These are phyloP conservation scores for Plasmodium yoelii DNA, from an alignment of 169 alveolate genomes.

Conservation along the genomic window DNA sequence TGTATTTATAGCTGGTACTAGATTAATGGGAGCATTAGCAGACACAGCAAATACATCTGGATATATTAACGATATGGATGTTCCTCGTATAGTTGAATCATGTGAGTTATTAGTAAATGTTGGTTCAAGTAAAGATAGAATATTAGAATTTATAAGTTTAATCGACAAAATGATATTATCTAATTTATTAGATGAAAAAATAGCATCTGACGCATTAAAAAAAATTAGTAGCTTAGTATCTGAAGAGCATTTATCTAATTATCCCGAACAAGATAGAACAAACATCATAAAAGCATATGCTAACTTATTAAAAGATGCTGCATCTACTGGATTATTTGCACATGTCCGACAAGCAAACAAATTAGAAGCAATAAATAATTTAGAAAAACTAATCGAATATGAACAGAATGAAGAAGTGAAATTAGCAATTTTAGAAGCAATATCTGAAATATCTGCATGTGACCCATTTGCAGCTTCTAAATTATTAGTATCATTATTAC, in stretches of 20 bases:
- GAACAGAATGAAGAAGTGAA: conserved; percentile 68
- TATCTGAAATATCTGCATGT: conserved; percentile 65
- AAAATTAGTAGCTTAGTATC: conserved; percentile 41
- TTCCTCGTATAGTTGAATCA: conserved; percentile 24
- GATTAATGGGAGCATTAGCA: conserved; percentile 46
- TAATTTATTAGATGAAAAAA: conserved; percentile 66
- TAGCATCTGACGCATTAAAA: conserved; percentile 59
- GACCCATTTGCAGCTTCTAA: conserved; percentile 75
- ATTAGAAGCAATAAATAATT: conserved; percentile 77
- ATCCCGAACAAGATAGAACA: conserved; percentile 33
- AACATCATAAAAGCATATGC: conserved; percentile 62
- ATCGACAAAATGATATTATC: conserved; percentile 58
- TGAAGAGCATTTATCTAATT: conserved; percentile 65
- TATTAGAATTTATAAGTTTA: conserved; percentile 54
- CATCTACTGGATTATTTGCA: conserved; percentile 73
- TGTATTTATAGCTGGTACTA: conserved; percentile 51
- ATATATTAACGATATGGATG: conserved; percentile 49
- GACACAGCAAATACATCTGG: conserved; percentile 58
- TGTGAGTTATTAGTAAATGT: conserved; percentile 55
- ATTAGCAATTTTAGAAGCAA: conserved; percentile 65
- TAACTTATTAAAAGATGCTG: conserved; percentile 39
- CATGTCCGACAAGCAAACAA: conserved; percentile 72
- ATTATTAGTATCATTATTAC: conserved; percentile 78
- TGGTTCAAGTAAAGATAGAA: conserved; percentile 58
- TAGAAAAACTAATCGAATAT: conserved; percentile 80